A percentile compares a stretch with the other conserved stretches of the same genome.
Evolutionary conservation across 768 basidiomycete genomes (phyloP).

Genomic region (Trametes maxima): DNA sequence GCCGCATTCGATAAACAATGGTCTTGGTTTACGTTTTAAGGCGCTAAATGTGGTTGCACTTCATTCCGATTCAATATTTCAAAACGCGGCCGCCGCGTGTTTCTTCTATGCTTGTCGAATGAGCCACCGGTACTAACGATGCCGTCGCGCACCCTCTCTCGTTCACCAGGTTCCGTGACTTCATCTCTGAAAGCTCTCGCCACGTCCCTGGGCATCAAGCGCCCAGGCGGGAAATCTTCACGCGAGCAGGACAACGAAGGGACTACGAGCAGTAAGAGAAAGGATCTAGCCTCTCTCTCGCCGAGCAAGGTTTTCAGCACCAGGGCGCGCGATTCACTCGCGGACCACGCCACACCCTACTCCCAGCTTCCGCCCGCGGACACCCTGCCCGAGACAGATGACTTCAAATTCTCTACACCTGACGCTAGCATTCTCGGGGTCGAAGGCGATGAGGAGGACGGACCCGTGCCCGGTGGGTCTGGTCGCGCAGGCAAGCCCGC

Average conservation of each 20-base stretch:
- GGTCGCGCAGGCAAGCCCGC: constrained; percentile 63
- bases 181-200: constrained; percentile 80
- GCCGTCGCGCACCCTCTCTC: neutral
- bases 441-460: constrained; percentile 22
- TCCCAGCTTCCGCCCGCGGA: constrained; percentile 21
- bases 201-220: constrained; percentile 74
- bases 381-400: constrained; percentile 29
- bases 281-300: constrained; percentile 26
- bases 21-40: neutral
- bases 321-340: constrained; percentile 20
- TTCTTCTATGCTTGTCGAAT: neutral
- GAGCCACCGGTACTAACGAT: constrained; percentile 8
- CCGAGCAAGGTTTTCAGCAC: constrained; percentile 18
- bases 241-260: constrained; percentile 27
- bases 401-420: constrained; percentile 49
- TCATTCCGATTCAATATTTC: neutral
- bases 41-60: neutral
- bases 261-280: constrained; percentile 25
- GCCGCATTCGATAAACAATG: neutral
- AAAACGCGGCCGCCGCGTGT: neutral
- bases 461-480: constrained; percentile 62
- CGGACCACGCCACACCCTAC: constrained; percentile 24
- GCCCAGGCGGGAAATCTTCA: constrained; percentile 33
- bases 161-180: constrained; percentile 51
- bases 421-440: constrained; percentile 25